Percentiles rank a stretch among this genome's conserved stretches.
These are phyloP conservation scores for Hymenochaete sp. DNA, from an alignment of 1,284 basidiomycete genomes.

Conservation along the genomic window DNA sequence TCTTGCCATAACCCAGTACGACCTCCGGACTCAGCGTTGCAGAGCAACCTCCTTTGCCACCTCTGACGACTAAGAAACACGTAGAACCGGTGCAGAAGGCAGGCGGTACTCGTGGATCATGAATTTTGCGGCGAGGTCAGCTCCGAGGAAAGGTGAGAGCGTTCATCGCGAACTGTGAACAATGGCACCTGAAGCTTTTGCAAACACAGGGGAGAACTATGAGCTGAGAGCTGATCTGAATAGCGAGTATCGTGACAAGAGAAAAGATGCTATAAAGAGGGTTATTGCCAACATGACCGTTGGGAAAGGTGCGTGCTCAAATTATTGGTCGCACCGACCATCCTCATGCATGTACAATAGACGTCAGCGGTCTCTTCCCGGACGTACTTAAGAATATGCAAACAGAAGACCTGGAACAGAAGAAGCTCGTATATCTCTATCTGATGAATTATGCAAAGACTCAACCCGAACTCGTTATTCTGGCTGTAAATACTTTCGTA, in stretches of 20 bases:
- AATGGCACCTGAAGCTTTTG: neutral
- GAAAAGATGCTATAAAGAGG: slow-evolving; percentile 98
- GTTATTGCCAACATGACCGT: slow-evolving; percentile 96
- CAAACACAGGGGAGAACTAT: slow-evolving; percentile 70
- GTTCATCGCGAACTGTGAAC: neutral
- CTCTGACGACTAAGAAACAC: too few species aligned
- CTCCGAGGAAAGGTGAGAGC: slow-evolving; percentile 45
- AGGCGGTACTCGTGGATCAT: slow-evolving; percentile 2
- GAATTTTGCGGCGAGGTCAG: slow-evolving; percentile 31
- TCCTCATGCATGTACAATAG: slow-evolving; percentile 30
- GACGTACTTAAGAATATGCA: slow-evolving; percentile 99
- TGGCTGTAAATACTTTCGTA: slow-evolving; percentile 98
- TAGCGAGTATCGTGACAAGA: slow-evolving; percentile 88
- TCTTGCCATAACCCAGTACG: too few species aligned
- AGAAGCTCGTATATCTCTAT: slow-evolving; percentile 97
- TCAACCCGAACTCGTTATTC: slow-evolving; percentile 94
- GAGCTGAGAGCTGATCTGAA: slow-evolving; percentile 93
- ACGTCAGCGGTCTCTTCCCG: slow-evolving; percentile 93
- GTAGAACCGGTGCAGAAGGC: neutral
- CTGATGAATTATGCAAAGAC: slow-evolving; percentile 99
- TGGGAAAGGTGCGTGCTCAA: slow-evolving; percentile 64
- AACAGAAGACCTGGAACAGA: slow-evolving; percentile 89
- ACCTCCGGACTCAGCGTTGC: too few species aligned
- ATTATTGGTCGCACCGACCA: neutral
- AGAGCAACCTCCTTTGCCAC: too few species aligned